Conservation (phyloP, 2,329 filamentous ascomycete genomes). For the Bertia moriformis region DNA sequence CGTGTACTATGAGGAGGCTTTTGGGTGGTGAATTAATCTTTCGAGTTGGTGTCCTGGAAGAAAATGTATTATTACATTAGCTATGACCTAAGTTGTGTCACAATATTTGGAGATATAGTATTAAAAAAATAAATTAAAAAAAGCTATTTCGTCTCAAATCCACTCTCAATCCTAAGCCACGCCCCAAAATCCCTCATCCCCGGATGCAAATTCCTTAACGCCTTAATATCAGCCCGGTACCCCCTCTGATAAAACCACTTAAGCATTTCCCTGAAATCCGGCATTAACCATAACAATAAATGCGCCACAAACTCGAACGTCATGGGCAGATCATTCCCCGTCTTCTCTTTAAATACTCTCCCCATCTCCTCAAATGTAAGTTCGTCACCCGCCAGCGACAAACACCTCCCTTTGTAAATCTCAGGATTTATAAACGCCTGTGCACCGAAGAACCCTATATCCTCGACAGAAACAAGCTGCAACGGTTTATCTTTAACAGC, state of each 20-base stretch:
- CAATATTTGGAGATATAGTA: too few relatives aligned
- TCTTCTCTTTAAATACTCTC: slow-evolving; percentile 14
- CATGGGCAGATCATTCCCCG: slow-evolving; percentile 12
- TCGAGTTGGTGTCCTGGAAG: too few relatives aligned
- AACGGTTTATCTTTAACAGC: slow-evolving; percentile 14
- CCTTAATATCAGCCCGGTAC: slow-evolving; percentile 16
- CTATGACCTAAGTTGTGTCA: too few relatives aligned
- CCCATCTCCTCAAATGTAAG: slow-evolving; percentile 15
- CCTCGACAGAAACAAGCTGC: slow-evolving; percentile 17
- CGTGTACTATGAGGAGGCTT: too few relatives aligned
- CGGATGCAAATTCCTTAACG: slow-evolving; percentile 11
- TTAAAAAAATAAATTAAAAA: background rate
- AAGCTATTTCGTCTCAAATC: background rate
- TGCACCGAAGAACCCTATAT: slow-evolving; percentile 23
- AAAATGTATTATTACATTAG: too few relatives aligned
- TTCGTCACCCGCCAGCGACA: slow-evolving; percentile 25
- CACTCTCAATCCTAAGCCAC: slow-evolving; percentile 8
- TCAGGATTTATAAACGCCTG: slow-evolving; percentile 16
- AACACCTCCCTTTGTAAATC: slow-evolving; percentile 12
- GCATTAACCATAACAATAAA: slow-evolving; percentile 11
- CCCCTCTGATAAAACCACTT: slow-evolving; percentile 19
- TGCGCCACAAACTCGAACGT: slow-evolving; percentile 13
- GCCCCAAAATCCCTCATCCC: slow-evolving; percentile 11
- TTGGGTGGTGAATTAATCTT: too few relatives aligned
- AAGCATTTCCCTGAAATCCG: slow-evolving; percentile 20